Evolutionary conservation across 2,329 filamentous ascomycete species (phyloP), one percentile per base, ranked within the genome.

Genomic region (Beauveria australis): DNA sequence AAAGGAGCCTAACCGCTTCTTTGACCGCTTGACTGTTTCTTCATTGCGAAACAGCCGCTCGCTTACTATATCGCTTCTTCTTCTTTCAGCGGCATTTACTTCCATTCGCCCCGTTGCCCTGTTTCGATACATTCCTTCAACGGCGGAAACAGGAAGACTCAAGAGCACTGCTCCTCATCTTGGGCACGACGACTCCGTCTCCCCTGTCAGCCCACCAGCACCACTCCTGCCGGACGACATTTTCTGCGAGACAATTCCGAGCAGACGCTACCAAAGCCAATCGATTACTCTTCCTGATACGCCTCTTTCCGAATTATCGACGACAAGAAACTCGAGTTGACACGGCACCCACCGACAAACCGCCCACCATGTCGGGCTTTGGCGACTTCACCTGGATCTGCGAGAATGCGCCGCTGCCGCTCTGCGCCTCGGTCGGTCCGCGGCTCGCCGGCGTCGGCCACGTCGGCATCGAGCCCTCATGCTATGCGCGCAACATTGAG

Each of bases 401-500:
- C 83, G 80, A 84, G 67, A 90, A 88, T 78, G 89, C 90, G 64
- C 84, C 92, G 64, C 80, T 99, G 66, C 94, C 94, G 62, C 77
- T 97, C 69, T 99, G 94, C 77, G 85, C 91, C 57, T 82, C 92
- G 60, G 84, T 99, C 67, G 94, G 94, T 19, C 83, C 88, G 51
- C 84, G 88, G 68, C 86, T 86, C 33, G 79, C 82, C 40, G 85
- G 91, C 65, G 82, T 85, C 24, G 83, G 81, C 66, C 81, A 83
- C 61, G 83, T 87, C 14, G 90, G 92, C 67, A 94, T 97, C 66
- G 88, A 96, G 73, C 86, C 94, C 61, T 85, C 87, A 70, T 99
- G 94, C 80, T 97, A 93, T 77, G 90, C 94, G 62, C 87, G 94
- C 62, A 95, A 94, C 69, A 93, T 99, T 74, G 92, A 97, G 75